phyloP scores from a whole-genome alignment of 176 grass and related monocot species.

The Carex parvula region DNA sequence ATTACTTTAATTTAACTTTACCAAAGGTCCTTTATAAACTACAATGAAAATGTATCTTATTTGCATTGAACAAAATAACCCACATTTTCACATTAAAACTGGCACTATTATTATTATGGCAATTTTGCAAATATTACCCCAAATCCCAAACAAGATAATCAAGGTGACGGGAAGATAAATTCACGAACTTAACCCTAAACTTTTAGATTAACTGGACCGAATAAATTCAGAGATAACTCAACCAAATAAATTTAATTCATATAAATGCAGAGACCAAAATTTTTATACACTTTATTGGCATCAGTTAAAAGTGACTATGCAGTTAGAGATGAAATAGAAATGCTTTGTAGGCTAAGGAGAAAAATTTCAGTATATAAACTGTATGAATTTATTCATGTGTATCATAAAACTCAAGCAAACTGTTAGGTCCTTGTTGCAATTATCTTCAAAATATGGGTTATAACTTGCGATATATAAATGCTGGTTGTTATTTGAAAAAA shows the following conservation, averaged over 20 bases:
- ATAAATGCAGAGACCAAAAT: background rate
- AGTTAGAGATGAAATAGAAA: background rate
- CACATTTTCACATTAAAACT: background rate
- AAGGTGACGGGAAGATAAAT: background rate
- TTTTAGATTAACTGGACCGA: background rate
- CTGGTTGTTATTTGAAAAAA: background rate
- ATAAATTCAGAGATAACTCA: background rate
- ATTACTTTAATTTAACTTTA: background rate
- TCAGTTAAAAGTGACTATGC: background rate
- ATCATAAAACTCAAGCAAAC: too few relatives aligned
- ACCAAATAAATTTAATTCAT: background rate
- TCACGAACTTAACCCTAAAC: background rate
- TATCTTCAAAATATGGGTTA: background rate
- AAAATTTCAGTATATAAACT: too few relatives aligned
- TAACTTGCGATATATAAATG: background rate
- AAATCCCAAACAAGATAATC: background rate
- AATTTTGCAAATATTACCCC: background rate
- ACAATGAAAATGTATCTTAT: background rate
- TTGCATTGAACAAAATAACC: background rate
- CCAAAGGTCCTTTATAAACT: background rate
- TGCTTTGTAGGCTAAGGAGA: background rate
- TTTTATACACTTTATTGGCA: background rate
- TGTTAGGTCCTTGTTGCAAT: background rate
- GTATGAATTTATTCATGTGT: too few relatives aligned
- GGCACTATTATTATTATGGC: background rate